Evolutionary conservation across 805 yeast species (phyloP), one percentile per base, ranked within the genome.

Genomic region (Nadsonia fulvescens): DNA sequence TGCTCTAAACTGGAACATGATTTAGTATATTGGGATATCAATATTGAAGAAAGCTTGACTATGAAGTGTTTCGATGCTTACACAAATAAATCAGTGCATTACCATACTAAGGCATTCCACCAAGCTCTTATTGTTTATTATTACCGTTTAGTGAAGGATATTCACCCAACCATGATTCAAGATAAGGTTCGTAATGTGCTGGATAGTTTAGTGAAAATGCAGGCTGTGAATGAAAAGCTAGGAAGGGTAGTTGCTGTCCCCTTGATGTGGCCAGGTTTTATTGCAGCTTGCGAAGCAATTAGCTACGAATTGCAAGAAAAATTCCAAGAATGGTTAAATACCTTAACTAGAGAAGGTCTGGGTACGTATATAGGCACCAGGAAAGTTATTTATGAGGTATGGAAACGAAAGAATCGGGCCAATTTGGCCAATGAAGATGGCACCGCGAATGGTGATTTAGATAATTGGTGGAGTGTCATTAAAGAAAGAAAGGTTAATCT

Each of bases 341-440:
- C 43, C n/a, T 40, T 61, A 31, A 61, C 69, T 4, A 50, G 49
- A 22, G 58, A 61, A 8, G 76, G 77, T 8, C 57, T 69, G 35
- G 91, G 92, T 1, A 70, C 83, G 16, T 79, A 78, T 43, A 75
- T 82, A 78, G 82, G 81, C 8, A 82, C 86, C 1, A 53, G 86
- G 30, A 82, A 74, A 42, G 76, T 79, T 26, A 73, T 78, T 76
- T 55, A 70, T 32, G 93, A 79, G 44, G 86, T 78, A 6, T 77
- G 91, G 89, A 50, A 81, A 32, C 55, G 92, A 22, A 66, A 78
- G 38, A 56, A 66, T 26, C 61, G 59, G 36, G 63, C n/a, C n/a
- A n/a, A n/a, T n/a, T n/a, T n/a, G n/a, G n/a, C n/a, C n/a, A n/a
- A n/a, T n/a, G n/a, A n/a, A n/a, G n/a, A n/a, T n/a, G n/a, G n/a